A percentile compares a stretch with the other conserved stretches of the same genome.
These are phyloP conservation scores for Umbelopsis sp. DNA, from an alignment of 192 early-diverging fungal genomes.

Conservation along the genomic window DNA sequence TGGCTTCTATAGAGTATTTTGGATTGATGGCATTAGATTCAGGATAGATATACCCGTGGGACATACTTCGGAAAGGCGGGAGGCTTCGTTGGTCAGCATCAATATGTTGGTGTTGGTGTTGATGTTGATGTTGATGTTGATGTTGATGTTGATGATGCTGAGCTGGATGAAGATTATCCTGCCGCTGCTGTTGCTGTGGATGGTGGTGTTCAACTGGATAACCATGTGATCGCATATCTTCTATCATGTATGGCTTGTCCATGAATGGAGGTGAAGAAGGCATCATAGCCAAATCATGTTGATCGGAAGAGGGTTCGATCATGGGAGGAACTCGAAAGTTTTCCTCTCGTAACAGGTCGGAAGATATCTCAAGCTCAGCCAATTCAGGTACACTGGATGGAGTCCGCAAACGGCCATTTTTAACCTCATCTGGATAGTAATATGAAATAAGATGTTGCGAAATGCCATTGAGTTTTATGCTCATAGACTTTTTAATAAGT, in stretches of 20 bases:
- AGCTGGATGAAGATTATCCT: conserved; percentile 4
- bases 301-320: conserved; percentile 21
- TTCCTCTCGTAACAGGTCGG: conserved; percentile 57
- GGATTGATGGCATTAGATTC: neutral
- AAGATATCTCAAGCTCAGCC: conserved; percentile 56
- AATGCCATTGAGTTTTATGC: conserved; percentile 47
- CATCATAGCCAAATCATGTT: neutral
- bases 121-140: neutral
- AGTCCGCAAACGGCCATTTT: conserved; percentile 47
- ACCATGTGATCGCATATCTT: neutral
- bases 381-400: conserved; percentile 55
- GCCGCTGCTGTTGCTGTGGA: neutral
- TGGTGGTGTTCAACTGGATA: neutral
- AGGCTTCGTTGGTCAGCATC: conserved; percentile 4
- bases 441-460: conserved; percentile 44
- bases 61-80: conserved; percentile 29
- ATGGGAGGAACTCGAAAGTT: conserved; percentile 59
- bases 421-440: conserved; percentile 53
- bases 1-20: neutral
- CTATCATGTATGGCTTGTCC: neutral
- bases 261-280: neutral
- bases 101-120: neutral
- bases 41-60: conserved; percentile 20
- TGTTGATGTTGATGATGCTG: neutral
- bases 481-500: conserved; percentile 66